Percentiles rank a stretch among this genome's conserved stretches.
Evolutionary conservation across 345 rosid genomes (phyloP).

Genomic region (Euclidium syriacum): DNA sequence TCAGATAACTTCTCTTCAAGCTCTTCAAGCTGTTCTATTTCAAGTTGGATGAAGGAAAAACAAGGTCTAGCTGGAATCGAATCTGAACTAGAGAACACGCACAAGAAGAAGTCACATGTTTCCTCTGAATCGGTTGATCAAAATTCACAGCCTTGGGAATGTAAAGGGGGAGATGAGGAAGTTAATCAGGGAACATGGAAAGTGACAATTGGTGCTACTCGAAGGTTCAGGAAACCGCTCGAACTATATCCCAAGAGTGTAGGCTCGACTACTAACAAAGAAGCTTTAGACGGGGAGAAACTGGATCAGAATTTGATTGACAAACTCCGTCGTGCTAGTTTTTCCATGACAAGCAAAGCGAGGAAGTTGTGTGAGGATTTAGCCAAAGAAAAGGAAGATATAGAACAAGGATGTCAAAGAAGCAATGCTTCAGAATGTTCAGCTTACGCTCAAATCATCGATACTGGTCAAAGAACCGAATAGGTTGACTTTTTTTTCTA

Average conservation of each 20-base stretch:
- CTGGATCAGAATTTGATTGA: not conserved
- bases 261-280: slow-evolving; percentile 1
- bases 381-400: slow-evolving; percentile 49
- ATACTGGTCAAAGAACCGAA: not conserved
- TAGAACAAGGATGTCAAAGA: not conserved
- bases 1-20: slow-evolving; percentile 17
- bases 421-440: slow-evolving; percentile 14
- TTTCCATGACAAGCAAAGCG: not conserved
- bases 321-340: not conserved
- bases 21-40: not conserved
- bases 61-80: not conserved
- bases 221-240: slow-evolving; percentile 23
- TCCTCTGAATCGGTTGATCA: slow-evolving; percentile 1
- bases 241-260: not conserved
- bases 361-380: slow-evolving; percentile 56
- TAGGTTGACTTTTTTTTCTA: too few species aligned
- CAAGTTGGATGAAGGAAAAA: not conserved
- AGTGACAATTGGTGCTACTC: slow-evolving; percentile 15
- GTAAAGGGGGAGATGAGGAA: slow-evolving; percentile 1
- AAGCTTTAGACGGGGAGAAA: not conserved
- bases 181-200: slow-evolving; percentile 2
- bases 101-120: not conserved
- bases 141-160: slow-evolving; percentile 27
- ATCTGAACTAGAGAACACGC: not conserved
- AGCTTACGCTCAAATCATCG: not conserved